Evolutionary conservation across 768 basidiomycete species (phyloP).

Genomic region (Atractiella rhizophila): DNA sequence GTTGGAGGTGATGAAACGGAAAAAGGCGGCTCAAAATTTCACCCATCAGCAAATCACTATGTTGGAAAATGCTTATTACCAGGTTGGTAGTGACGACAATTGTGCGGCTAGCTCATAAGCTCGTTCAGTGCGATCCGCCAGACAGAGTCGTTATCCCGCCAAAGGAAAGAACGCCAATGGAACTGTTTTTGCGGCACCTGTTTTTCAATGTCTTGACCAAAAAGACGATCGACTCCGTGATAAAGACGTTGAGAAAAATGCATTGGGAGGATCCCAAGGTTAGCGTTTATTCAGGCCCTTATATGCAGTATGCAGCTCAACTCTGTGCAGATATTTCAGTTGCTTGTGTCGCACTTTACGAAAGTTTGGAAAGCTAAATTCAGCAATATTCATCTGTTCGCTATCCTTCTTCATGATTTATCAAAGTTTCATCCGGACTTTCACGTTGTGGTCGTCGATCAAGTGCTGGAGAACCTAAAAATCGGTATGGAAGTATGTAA

Average conservation of each 20-base stretch:
- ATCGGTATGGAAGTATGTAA: conserved; percentile 43
- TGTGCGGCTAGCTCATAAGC: background rate
- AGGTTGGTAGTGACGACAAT: conserved; percentile 32
- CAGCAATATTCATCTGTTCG: conserved; percentile 60
- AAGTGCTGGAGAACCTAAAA: conserved; percentile 76
- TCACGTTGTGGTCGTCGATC: conserved; percentile 65
- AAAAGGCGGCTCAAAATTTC: conserved; percentile 76
- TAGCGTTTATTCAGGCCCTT: background rate
- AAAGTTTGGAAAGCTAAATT: conserved; percentile 97
- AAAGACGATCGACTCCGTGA: conserved; percentile 82
- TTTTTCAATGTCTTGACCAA: conserved; percentile 77
- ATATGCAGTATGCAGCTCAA: no score
- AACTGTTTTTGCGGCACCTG: conserved; percentile 86
- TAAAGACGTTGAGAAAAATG: conserved; percentile 73
- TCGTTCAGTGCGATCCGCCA: conserved; percentile 95
- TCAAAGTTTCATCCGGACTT: conserved; percentile 81
- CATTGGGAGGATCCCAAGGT: conserved; percentile 64
- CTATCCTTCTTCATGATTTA: conserved; percentile 83
- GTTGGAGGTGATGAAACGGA: conserved; percentile 73
- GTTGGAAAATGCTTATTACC: conserved; percentile 94
- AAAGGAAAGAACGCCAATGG: conserved; percentile 60
- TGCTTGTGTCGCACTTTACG: conserved; percentile 71
- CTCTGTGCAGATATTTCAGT: conserved; percentile 28
- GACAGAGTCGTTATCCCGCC: conserved; percentile 65
- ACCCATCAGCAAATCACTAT: conserved; percentile 70